These are phyloP conservation scores for Aspergillus phoenicis DNA, from an alignment of 2,329 filamentous ascomycete genomes.

Conservation along the genomic window DNA sequence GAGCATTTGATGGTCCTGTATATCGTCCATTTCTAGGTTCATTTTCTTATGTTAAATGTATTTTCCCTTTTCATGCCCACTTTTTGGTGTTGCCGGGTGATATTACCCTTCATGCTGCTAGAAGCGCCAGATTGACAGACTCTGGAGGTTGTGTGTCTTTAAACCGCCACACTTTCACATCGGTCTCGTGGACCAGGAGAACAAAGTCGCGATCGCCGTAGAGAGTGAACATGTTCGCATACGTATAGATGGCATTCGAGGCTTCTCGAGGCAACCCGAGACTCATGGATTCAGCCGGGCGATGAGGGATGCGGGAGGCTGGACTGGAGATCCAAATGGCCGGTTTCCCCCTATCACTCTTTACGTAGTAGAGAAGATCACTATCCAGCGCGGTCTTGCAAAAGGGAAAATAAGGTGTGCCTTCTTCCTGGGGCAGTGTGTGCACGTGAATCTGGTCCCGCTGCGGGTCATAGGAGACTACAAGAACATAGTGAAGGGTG, in stretches of 20 bases:
- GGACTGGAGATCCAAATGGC: conserved; percentile 24
- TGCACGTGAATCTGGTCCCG: conserved; percentile 19
- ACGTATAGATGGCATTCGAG: conserved; percentile 10
- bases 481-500: conserved; percentile 3
- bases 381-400: conserved; percentile 16
- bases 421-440: conserved; percentile 7
- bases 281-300: conserved; percentile 16
- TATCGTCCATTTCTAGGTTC: conserved; percentile 22
- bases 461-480: conserved; percentile 15
- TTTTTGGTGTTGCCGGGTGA: conserved; percentile 10
- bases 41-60: conserved; percentile 17
- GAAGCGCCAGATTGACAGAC: neutral
- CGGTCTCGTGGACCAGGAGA: conserved; percentile 18
- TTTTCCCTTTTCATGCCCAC: conserved; percentile 5
- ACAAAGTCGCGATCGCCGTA: conserved; percentile 25
- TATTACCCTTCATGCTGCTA: neutral
- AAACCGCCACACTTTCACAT: conserved; percentile 30
- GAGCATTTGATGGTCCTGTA: conserved; percentile 28
- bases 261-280: conserved; percentile 16
- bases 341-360: conserved; percentile 20
- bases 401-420: conserved; percentile 4
- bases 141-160: conserved; percentile 7
- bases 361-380: conserved; percentile 24
- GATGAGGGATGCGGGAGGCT: conserved; percentile 11
- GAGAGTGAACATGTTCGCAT: conserved; percentile 8